Base-by-base conservation (phyloP, 2,329 filamentous ascomycete genomes). In the Pseudogymnoascus sp. region DNA sequence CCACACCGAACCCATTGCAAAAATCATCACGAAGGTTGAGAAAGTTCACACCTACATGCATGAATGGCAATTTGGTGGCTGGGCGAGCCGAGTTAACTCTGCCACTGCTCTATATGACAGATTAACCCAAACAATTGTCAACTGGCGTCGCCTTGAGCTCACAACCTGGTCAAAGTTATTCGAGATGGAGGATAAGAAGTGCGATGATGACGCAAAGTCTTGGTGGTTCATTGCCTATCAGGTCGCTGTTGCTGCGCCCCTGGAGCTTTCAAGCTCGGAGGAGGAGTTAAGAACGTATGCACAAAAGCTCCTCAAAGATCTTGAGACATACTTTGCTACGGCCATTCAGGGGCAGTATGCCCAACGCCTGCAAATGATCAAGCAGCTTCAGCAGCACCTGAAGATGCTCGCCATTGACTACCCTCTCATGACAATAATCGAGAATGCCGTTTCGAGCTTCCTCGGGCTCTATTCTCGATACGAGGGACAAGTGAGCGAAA, bases 211-310 rank as follows among this genome's bases (percentile, higher is more conserved):
- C 70, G 92, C 93, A 2, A 88, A 87, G 69, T 88, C 89, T 14
- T 99, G 95, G 95, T 99, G 93, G 88, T 99, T 97, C 69, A 83
- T 97, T 64, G 92, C 93, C 0, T 99, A 97, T 70, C 91, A 97
- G 74, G 91, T 88, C 4, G 85, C 96, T 43, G 83, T 99, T 68
- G 88, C 87, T 66, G 88, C 87, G 2, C 89, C 93, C 0, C 79
- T 90, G 61, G 82, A 84, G 18, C 81, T 93, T 64, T 78, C 83
- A 0, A 80, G 85, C 63, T 80, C 82, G 23, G 81, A 79, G 1
- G 75, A 83, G 21, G 83, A 87, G 55, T 75, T 96, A 63, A 77
- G 79, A 37, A 74, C 77, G 14, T 91, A 96, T 72, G 81, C 85
- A 0, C 80, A 83, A 63, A 84, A 86, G 59, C 80, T 97, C 7